phyloP scores from a whole-genome alignment of 805 yeast genomes.

The Wickerhamomyces chaumierensis region DNA sequence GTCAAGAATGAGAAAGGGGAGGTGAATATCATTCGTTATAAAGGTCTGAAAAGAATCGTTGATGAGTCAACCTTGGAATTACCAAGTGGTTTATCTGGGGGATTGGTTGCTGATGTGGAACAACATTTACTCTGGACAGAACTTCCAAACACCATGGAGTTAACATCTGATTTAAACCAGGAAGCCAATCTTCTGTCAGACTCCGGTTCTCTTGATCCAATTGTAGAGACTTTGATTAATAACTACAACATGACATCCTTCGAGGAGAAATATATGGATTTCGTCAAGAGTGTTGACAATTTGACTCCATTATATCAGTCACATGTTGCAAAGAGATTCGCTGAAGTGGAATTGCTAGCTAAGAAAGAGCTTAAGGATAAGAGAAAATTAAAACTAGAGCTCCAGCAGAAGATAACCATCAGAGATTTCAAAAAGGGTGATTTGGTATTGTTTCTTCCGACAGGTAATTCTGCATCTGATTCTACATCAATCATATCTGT shows the following conservation, averaged over 20 bases:
- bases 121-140: slow-evolving; percentile 38
- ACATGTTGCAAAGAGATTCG: slow-evolving; percentile 61
- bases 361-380: slow-evolving; percentile 72
- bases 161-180: slow-evolving; percentile 4
- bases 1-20: slow-evolving; percentile 26
- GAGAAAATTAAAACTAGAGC: slow-evolving; percentile 33
- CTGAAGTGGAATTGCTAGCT: slow-evolving; percentile 84
- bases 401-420: slow-evolving; percentile 50
- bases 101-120: slow-evolving; percentile 25
- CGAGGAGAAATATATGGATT: slow-evolving; percentile 16
- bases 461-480: slow-evolving; percentile 21
- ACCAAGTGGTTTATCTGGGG: slow-evolving; percentile 28
- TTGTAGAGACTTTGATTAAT: slow-evolving; percentile 10
- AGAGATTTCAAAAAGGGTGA: slow-evolving; percentile 62
- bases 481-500: no score
- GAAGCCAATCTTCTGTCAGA: slow-evolving; percentile 2
- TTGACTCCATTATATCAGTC: slow-evolving; percentile 22
- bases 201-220: slow-evolving; percentile 8
- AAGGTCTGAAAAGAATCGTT: slow-evolving; percentile 48
- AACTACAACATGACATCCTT: slow-evolving; percentile 15
- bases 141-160: slow-evolving; percentile 14
- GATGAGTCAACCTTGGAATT: slow-evolving; percentile 26
- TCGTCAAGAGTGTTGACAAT: slow-evolving; percentile 15
- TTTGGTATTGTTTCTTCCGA: slow-evolving; percentile 76
- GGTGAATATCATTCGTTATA: slow-evolving; percentile 53